Evolutionary conservation across 2,329 filamentous ascomycete species (phyloP).

Genomic region (Fusarium begoniae): DNA sequence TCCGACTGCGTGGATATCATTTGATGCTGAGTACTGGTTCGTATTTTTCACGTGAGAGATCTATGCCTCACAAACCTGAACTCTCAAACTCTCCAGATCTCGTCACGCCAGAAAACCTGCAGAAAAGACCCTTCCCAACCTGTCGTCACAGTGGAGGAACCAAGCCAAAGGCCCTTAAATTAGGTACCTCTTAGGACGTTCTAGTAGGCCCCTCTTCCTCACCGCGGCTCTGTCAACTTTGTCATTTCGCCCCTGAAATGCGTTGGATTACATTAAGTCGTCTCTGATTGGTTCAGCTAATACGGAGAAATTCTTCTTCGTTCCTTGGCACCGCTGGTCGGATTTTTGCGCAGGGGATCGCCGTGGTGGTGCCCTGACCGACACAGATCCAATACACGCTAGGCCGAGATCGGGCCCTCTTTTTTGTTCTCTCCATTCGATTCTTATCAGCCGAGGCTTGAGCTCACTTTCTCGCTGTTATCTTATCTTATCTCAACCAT

Average conservation of each 20-base stretch:
- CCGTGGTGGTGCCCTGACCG: slow-evolving; percentile 25
- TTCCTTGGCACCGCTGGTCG: slow-evolving; percentile 34
- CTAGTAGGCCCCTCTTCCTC: slow-evolving; percentile 32
- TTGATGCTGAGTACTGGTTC: slow-evolving; percentile 8
- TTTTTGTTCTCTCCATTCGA: slow-evolving; percentile 24
- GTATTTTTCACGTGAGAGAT: slow-evolving; percentile 6
- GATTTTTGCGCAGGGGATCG: slow-evolving; percentile 37
- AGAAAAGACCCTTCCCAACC: slow-evolving; percentile 23
- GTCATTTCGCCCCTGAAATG: slow-evolving; percentile 38
- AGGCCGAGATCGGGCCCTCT: slow-evolving; percentile 43
- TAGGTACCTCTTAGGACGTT: slow-evolving; percentile 4
- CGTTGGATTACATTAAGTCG: slow-evolving; percentile 42
- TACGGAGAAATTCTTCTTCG: slow-evolving; percentile 36
- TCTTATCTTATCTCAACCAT: slow-evolving; percentile 20
- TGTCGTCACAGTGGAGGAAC: slow-evolving; percentile 34
- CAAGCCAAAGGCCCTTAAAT: slow-evolving; percentile 22
- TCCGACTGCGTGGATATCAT: slow-evolving; percentile 25
- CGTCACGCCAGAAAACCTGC: not conserved
- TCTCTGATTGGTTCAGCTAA: slow-evolving; percentile 34
- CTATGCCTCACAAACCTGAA: not conserved
- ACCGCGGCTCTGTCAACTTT: slow-evolving; percentile 42
- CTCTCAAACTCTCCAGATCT: not conserved
- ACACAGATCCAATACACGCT: slow-evolving; percentile 41
- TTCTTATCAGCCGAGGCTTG: slow-evolving; percentile 13
- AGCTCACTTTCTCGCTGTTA: not conserved